These are phyloP conservation scores for Sanghuangporus sanghuang DNA, from an alignment of 1,284 basidiomycete species.

Conservation along the genomic window DNA sequence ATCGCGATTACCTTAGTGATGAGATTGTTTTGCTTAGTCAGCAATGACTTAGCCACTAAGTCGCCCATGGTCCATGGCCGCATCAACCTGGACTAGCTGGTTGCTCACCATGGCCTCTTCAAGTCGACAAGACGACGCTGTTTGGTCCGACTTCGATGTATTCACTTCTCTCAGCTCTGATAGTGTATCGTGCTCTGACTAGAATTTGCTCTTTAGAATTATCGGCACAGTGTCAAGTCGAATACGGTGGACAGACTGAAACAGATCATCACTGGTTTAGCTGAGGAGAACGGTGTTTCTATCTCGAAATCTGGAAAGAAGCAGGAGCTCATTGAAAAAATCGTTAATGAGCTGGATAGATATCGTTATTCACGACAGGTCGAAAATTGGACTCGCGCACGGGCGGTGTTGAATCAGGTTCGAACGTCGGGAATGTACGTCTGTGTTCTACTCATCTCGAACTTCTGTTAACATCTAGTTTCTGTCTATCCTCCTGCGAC, in stretches of 20 bases:
- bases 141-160: constrained; percentile 34
- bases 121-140: constrained; percentile 12
- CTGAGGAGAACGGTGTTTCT: constrained; percentile 65
- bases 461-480: neutral
- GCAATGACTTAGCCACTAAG: neutral
- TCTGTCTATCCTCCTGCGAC: neutral
- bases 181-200: neutral
- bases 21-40: neutral
- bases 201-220: constrained; percentile 29
- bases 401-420: constrained; percentile 56
- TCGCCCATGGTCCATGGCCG: too few relatives aligned
- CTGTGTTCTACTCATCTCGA: neutral
- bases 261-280: constrained; percentile 64
- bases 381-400: constrained; percentile 64
- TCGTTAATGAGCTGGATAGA: constrained; percentile 46
- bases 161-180: neutral
- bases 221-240: constrained; percentile 41
- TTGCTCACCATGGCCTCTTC: constrained; percentile 29
- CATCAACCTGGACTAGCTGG: constrained; percentile 3
- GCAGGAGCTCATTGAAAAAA: constrained; percentile 74
- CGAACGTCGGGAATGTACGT: constrained; percentile 58
- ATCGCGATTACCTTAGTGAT: neutral
- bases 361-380: constrained; percentile 51
- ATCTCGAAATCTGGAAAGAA: constrained; percentile 79
- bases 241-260: constrained; percentile 79